A percentile compares a stretch with the other conserved stretches of the same genome.
Conservation (phyloP, 2,329 filamentous ascomycete species). For the Ophidiomyces ophidiicola region DNA sequence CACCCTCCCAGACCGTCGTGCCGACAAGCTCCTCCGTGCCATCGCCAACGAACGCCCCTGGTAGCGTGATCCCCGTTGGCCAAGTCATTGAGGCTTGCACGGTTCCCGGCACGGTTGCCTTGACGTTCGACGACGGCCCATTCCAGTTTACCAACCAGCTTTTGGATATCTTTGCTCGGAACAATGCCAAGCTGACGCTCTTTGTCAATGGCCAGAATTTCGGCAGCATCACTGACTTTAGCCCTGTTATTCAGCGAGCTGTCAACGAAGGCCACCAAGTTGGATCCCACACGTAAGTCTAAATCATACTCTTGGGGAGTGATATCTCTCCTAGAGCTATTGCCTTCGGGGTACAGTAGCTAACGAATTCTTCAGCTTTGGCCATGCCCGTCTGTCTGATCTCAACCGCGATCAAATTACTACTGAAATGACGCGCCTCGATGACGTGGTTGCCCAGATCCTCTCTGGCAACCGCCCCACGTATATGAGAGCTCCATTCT, state of each 20-base stretch:
- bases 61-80: conserved; percentile 1
- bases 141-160: conserved; percentile 60
- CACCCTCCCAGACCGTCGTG: background rate
- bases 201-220: conserved; percentile 59
- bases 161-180: conserved; percentile 49
- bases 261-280: conserved; percentile 35
- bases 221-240: conserved; percentile 19
- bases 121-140: conserved; percentile 80
- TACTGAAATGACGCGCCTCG: conserved; percentile 32
- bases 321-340: background rate
- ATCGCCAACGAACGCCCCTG: background rate
- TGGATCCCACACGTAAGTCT: conserved; percentile 34
- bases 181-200: conserved; percentile 65
- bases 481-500: conserved; percentile 40
- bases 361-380: conserved; percentile 22
- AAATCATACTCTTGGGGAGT: background rate
- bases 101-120: conserved; percentile 53
- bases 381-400: conserved; percentile 29
- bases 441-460: conserved; percentile 30
- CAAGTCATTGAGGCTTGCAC: conserved; percentile 14
- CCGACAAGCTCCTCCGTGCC: background rate
- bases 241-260: conserved; percentile 23
- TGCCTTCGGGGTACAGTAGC: background rate
- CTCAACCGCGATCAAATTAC: conserved; percentile 25
- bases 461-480: conserved; percentile 33